phyloP scores from a whole-genome alignment of 371 early-diverging fungal species.

The Rhizopus stolonifer region DNA sequence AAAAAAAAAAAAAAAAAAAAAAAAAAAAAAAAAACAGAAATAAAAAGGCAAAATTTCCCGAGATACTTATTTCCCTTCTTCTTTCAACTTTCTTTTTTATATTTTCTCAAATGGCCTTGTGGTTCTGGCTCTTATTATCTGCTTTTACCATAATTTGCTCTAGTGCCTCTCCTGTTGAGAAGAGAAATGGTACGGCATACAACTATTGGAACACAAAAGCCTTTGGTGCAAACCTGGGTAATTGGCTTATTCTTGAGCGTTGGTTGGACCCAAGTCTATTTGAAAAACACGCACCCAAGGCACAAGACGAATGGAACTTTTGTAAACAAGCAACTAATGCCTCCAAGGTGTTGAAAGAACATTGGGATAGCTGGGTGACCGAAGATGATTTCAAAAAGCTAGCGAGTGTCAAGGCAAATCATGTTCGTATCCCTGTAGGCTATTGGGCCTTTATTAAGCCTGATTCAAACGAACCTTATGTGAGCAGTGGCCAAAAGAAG shows the following conservation, averaged over 20 bases:
- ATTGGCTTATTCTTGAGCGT: slow-evolving; percentile 63
- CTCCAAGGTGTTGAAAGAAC: slow-evolving; percentile 27
- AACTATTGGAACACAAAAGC: slow-evolving; percentile 35
- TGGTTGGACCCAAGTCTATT: slow-evolving; percentile 48
- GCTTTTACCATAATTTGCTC: background rate
- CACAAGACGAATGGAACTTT: slow-evolving; percentile 53
- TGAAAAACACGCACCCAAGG: slow-evolving; percentile 21
- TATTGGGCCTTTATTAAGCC: slow-evolving; percentile 49
- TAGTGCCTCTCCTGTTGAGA: slow-evolving; percentile 12
- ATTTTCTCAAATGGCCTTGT: background rate
- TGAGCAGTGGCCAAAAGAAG: slow-evolving; percentile 44
- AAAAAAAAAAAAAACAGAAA: too few species aligned
- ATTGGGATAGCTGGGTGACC: slow-evolving; percentile 49
- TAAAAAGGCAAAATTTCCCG: too few species aligned
- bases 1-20: background rate
- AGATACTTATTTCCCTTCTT: too few species aligned
- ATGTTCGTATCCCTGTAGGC: slow-evolving; percentile 51
- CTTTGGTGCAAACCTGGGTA: slow-evolving; percentile 66
- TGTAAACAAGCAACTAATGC: slow-evolving; percentile 33
- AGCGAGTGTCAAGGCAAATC: slow-evolving; percentile 43
- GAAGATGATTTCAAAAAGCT: slow-evolving; percentile 43
- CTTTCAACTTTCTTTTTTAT: background rate
- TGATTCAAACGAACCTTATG: slow-evolving; percentile 45
- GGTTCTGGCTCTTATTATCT: background rate
- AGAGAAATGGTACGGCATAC: slow-evolving; percentile 23